Base-by-base conservation (phyloP, 2,329 filamentous ascomycete genomes). In the Eurotiales sp. region DNA sequence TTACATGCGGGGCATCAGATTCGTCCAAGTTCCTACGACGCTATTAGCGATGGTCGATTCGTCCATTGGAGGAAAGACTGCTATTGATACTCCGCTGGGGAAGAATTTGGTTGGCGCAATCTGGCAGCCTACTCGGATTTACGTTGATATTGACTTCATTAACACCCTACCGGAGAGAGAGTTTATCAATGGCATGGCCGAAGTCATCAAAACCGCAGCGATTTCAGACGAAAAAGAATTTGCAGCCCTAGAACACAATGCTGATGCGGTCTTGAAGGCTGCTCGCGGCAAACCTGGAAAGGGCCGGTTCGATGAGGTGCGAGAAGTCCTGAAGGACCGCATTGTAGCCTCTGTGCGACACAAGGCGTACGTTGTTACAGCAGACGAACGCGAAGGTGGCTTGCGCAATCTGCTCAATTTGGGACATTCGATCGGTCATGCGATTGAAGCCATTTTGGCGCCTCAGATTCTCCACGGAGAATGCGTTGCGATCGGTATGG, bases 161-260 rank as follows among this genome's bases (percentile, higher is more conserved):
- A 89, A 95, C 66, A 95, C 90, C 1, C 77, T 99, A 17, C 91
- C 92, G 1, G 85, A 86, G 58, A 81, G 93, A 59, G 92, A 99
- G 72, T 92, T 99, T 65, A 90, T 96, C 72, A 99, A 99, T 68
- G 93, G 93, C 55, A 96, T 99, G 92, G 93, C 92, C 22, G 93
- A 99, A 74, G 92, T 99, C 25, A 81, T 96, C 68, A 96, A 96
- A 81, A 99, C 93, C 3, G 93, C 93, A 3, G 93, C 93, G 49
- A 97, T 99, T 61, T 96, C 92, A 83, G 84, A 95, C 63, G 90
- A 95, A 70, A 73, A 78, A 8, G 92, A 96, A 64, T 99, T 99
- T 66, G 80, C 85, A 39, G 71, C 86, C 11, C 77, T 99, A 15
- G 93, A 99, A 67, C 78, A 87, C 59, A 89, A 93, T 61, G 90